Conservation (phyloP, 805 yeast species). For the Suhomyces sp. region DNA sequence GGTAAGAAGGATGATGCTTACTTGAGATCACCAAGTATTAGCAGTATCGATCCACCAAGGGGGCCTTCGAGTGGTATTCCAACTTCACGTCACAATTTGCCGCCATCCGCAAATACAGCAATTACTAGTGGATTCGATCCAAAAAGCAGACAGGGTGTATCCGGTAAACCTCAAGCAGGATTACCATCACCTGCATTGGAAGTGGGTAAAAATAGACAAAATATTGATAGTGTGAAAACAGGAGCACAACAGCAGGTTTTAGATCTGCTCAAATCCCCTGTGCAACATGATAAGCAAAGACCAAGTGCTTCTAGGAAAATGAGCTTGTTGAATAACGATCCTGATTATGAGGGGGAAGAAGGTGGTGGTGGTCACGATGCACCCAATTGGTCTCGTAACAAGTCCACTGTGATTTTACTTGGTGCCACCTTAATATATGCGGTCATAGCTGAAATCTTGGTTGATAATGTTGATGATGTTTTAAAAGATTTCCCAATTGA, state of each 20-base stretch:
- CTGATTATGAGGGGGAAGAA: slow-evolving; percentile 20
- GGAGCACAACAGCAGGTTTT: too few species aligned
- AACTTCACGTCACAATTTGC: slow-evolving; percentile 10
- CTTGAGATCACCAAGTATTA: slow-evolving; percentile 39
- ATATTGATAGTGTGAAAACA: background rate
- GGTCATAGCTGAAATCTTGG: slow-evolving; percentile 88
- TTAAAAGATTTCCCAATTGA: slow-evolving; percentile 74
- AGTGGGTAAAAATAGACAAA: slow-evolving; percentile 15
- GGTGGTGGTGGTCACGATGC: slow-evolving; percentile 82
- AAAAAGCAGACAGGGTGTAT: slow-evolving; percentile 7
- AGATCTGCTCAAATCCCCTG: slow-evolving; percentile 1
- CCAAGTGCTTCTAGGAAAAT: slow-evolving; percentile 3
- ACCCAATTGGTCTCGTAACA: slow-evolving; percentile 91
- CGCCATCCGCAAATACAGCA: slow-evolving; percentile 15
- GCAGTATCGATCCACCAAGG: slow-evolving; percentile 26
- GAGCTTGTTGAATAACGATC: slow-evolving; percentile 5
- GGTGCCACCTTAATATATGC: slow-evolving; percentile 89
- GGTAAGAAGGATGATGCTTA: slow-evolving; percentile 22
- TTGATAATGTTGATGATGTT: slow-evolving; percentile 89
- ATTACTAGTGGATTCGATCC: slow-evolving; percentile 2
- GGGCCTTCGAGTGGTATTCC: slow-evolving; percentile 10
- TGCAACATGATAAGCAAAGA: background rate
- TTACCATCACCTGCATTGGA: slow-evolving; percentile 21
- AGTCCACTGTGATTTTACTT: slow-evolving; percentile 78
- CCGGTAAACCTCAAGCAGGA: slow-evolving; percentile 1